Evolutionary conservation across 768 basidiomycete genomes (phyloP).

Genomic region (Trametes sanguinea): DNA sequence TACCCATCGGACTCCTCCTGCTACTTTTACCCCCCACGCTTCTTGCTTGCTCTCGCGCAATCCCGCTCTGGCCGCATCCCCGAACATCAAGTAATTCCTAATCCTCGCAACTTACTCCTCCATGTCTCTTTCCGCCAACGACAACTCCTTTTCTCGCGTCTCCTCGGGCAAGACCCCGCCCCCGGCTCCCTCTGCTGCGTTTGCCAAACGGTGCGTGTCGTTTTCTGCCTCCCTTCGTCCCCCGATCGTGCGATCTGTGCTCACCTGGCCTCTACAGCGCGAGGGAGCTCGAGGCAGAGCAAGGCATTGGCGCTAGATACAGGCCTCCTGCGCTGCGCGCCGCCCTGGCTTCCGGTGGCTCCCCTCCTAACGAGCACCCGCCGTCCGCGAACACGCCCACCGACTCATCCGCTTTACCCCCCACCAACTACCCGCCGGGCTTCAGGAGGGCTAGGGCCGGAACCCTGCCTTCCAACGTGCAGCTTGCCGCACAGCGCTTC

Average conservation of each 20-base stretch:
- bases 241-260: slow-evolving; percentile 14
- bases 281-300: slow-evolving; percentile 81
- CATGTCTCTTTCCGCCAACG: slow-evolving; percentile 90
- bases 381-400: slow-evolving; percentile 58
- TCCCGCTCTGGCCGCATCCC: slow-evolving; percentile 27
- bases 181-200: slow-evolving; percentile 87
- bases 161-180: slow-evolving; percentile 89
- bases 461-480: slow-evolving; percentile 94
- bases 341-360: slow-evolving; percentile 62
- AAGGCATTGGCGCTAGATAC: slow-evolving; percentile 65
- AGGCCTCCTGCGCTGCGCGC: slow-evolving; percentile 77
- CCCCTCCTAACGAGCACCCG: slow-evolving; percentile 69
- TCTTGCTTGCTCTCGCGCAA: slow-evolving; percentile 34
- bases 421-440: slow-evolving; percentile 79
- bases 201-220: slow-evolving; percentile 72
- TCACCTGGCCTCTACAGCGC: slow-evolving; percentile 51
- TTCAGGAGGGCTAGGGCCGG: slow-evolving; percentile 96
- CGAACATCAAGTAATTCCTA: slow-evolving; percentile 70
- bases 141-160: slow-evolving; percentile 83
- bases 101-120: slow-evolving; percentile 68
- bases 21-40: slow-evolving; percentile 30
- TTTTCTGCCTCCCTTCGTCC: slow-evolving; percentile 23
- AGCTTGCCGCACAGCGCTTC: slow-evolving; percentile 82
- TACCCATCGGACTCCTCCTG: slow-evolving; percentile 38
- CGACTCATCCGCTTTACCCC: slow-evolving; percentile 60